Evolutionary conservation across 2,329 filamentous ascomycete genomes (phyloP), one percentile per base, ranked within the genome.

Genomic region (Penicillium frequentans): DNA sequence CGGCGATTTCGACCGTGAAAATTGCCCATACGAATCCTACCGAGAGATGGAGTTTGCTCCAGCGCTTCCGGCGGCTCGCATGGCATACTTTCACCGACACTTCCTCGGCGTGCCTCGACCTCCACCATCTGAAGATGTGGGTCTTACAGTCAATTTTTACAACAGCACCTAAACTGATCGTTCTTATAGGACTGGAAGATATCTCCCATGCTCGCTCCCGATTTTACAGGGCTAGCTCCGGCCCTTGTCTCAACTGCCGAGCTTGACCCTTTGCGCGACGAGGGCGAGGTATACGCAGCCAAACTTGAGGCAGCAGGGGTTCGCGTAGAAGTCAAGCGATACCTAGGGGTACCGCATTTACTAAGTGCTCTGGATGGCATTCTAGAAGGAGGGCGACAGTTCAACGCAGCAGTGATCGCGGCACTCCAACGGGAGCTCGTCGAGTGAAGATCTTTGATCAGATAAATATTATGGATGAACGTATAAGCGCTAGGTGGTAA

Each of bases 221-320:
- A 68, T 48, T 75, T 77, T 39, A 50, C 62, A 11, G 63, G 68
- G 45, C 57, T 78, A 31, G 75, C 75, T 11, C 73, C 75, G 4
- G 75, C 76, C 3, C 58, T 77, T 47, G 65, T 77, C 19, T 68
- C 70, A 51, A 77, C 73, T 2, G 75, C 75, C 10, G 75, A 77
- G 60, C 69, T 77, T 64, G 75, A 77, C 60, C 70, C 73, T 48
- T 64, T 77, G n/a, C 71, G 75, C 16, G 74, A 77, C 44, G 75
- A 78, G 64, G 75, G 71, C 16, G 75, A 75, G 56, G 68, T 65
- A 10, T 77, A 77, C 62, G 74, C 68, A 5, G 69, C 58, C 16
- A 77, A 74, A 55, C 58, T 78, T 56, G 66, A 68, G 55, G 69
- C 64, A 46, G 73, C 73, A 9, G 74, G 73, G 3, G 70, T 67